phyloP scores from a whole-genome alignment of 345 rosid genomes.

The Eutrema heterophyllum region DNA sequence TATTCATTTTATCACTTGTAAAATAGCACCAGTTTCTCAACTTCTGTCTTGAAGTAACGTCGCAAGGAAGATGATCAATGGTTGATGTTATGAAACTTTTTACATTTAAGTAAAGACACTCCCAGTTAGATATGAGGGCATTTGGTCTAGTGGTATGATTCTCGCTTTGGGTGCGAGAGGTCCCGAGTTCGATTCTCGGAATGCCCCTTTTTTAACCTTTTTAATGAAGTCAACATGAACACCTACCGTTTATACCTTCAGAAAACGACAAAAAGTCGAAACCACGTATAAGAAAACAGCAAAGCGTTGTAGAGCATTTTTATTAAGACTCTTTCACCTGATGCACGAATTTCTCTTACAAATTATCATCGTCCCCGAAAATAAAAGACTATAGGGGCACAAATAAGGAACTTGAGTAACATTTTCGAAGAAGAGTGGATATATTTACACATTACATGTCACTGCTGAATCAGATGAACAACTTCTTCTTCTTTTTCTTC shows the following conservation, averaged over 20 bases:
- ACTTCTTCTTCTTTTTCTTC: not conserved
- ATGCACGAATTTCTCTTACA: slow-evolving; percentile 12
- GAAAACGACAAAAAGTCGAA: not conserved
- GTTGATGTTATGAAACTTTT: not conserved
- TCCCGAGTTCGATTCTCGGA: slow-evolving; percentile 89
- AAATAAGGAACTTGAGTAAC: not conserved
- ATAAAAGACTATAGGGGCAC: not conserved
- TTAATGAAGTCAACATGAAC: not conserved
- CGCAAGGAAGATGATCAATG: not conserved
- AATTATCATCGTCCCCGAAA: not conserved
- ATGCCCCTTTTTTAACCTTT: slow-evolving; percentile 37
- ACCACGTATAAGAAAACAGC: not conserved
- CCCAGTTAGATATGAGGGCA: slow-evolving; percentile 23
- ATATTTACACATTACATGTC: slow-evolving; percentile 16
- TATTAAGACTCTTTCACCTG: not conserved
- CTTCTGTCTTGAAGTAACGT: not conserved
- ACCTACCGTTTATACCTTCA: not conserved
- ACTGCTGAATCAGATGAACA: slow-evolving; percentile 9
- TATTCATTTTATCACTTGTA: not conserved
- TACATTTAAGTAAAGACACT: not conserved
- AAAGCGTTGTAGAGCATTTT: not conserved
- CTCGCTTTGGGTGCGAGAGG: slow-evolving; percentile 89
- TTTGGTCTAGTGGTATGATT: slow-evolving; percentile 81
- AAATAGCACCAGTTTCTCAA: not conserved
- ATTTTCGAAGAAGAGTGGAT: slow-evolving; percentile 7